Conservation (phyloP, 768 basidiomycete species). For the Pleurotus citrinopileatus region DNA sequence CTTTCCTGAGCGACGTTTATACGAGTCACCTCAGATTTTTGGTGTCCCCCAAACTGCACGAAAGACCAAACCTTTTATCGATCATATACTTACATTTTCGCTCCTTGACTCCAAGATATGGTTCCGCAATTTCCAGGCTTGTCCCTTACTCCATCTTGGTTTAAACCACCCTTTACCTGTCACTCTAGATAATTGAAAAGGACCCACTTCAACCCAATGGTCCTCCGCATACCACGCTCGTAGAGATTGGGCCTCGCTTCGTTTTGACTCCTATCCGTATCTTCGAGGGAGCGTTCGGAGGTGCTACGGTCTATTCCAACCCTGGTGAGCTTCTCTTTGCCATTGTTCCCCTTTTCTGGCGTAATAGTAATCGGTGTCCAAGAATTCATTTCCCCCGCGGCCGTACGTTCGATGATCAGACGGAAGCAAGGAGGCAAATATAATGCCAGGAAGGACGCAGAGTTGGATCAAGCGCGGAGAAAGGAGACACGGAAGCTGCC, state of each 20-base stretch:
- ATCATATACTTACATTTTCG: constrained; percentile 96
- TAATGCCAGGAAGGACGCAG: constrained; percentile 73
- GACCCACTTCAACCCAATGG: constrained; percentile 87
- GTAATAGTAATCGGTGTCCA: constrained; percentile 9
- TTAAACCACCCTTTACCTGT: constrained; percentile 14
- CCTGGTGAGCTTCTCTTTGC: constrained; percentile 55
- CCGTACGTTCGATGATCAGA: constrained; percentile 66
- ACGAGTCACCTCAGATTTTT: constrained; percentile 65
- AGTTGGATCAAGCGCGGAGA: constrained; percentile 62
- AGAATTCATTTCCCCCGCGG: constrained; percentile 94
- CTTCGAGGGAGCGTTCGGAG: constrained; percentile 96
- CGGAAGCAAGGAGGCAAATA: constrained; percentile 81
- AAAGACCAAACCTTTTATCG: constrained; percentile 94
- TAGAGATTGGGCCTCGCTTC: constrained; percentile 97
- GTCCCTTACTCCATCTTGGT: constrained; percentile 15
- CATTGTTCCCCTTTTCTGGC: constrained; percentile 15
- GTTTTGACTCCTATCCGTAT: constrained; percentile 97
- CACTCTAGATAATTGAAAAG: constrained; percentile 82
- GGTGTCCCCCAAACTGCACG: constrained; percentile 90
- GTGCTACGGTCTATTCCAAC: constrained; percentile 94
- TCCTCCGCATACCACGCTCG: constrained; percentile 80
- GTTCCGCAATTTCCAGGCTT: constrained; percentile 98
- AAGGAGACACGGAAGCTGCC: constrained; percentile 59
- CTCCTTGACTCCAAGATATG: constrained; percentile 95
- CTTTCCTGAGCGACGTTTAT: neutral